A percentile compares a stretch with the other conserved stretches of the same genome.
These are phyloP conservation scores for Cytidiella melzeri DNA, from an alignment of 768 basidiomycete genomes.

Conservation along the genomic window DNA sequence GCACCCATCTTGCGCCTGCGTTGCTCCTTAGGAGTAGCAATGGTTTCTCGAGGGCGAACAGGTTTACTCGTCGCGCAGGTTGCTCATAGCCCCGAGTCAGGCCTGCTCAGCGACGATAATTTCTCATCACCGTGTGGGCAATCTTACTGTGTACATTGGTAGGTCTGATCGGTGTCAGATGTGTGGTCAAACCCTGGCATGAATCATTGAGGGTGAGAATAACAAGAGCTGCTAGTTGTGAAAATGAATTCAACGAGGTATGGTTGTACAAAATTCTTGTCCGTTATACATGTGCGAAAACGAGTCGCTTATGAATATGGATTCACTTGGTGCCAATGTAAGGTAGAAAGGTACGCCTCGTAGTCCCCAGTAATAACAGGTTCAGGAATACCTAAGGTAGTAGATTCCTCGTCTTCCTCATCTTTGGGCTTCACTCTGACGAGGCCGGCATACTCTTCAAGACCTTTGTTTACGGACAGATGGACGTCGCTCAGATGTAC, in stretches of 20 bases:
- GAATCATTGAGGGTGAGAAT: neutral
- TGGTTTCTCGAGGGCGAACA: slow-evolving; percentile 67
- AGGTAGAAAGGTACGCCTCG: neutral
- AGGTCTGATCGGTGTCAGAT: slow-evolving; percentile 25
- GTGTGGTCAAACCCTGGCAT: slow-evolving; percentile 18
- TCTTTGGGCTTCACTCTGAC: neutral
- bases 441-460: slow-evolving; percentile 1
- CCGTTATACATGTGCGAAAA: neutral
- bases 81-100: slow-evolving; percentile 16
- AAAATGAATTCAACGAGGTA: neutral
- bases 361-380: neutral
- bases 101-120: slow-evolving; percentile 29
- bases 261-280: neutral
- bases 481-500: slow-evolving; percentile 21
- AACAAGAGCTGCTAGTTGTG: too few relatives aligned
- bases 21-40: slow-evolving; percentile 34
- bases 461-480: slow-evolving; percentile 13
- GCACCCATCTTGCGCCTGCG: slow-evolving; percentile 10
- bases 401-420: slow-evolving; percentile 2
- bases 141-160: slow-evolving; percentile 39
- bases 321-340: neutral
- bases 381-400: neutral
- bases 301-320: neutral
- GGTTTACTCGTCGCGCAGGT: slow-evolving; percentile 55
- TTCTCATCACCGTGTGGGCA: slow-evolving; percentile 38